These are phyloP conservation scores for Metarhizium anisopliae DNA, from an alignment of 2,329 filamentous ascomycete genomes.

Conservation along the genomic window DNA sequence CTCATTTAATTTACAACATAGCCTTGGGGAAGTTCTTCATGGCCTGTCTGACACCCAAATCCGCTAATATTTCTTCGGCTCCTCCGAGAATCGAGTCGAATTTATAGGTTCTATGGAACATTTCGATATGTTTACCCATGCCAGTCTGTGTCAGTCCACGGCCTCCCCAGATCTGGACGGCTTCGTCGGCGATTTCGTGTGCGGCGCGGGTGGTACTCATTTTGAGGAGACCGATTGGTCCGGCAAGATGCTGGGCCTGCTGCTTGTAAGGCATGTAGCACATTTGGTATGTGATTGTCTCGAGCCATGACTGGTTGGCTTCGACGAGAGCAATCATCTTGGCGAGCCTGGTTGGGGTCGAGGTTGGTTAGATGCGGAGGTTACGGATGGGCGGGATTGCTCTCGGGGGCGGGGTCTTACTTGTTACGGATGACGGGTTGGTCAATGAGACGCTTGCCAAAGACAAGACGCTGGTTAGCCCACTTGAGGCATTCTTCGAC, in stretches of 20 bases:
- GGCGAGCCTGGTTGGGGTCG: slow-evolving; percentile 46
- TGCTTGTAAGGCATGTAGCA: slow-evolving; percentile 72
- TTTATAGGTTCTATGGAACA: slow-evolving; percentile 79
- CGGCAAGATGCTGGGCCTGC: slow-evolving; percentile 66
- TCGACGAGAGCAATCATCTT: slow-evolving; percentile 81
- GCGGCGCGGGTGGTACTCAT: slow-evolving; percentile 67
- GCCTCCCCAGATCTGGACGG: slow-evolving; percentile 80
- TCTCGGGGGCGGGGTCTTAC: slow-evolving; percentile 28
- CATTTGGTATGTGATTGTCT: slow-evolving; percentile 83
- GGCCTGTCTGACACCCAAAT: slow-evolving; percentile 75
- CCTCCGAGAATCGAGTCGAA: slow-evolving; percentile 72
- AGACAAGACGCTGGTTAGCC: slow-evolving; percentile 78
- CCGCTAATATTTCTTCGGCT: slow-evolving; percentile 73
- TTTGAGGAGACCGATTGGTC: slow-evolving; percentile 77
- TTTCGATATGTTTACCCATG: slow-evolving; percentile 76
- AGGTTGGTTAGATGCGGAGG: neutral
- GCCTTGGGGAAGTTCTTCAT: slow-evolving; percentile 79
- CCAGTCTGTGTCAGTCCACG: slow-evolving; percentile 70
- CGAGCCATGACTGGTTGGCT: slow-evolving; percentile 78
- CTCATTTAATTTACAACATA: slow-evolving; percentile 50
- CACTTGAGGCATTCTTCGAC: slow-evolving; percentile 83
- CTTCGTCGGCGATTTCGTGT: slow-evolving; percentile 76
- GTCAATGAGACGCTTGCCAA: slow-evolving; percentile 72
- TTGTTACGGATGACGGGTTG: slow-evolving; percentile 79
- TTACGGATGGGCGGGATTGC: neutral